Base-by-base conservation (phyloP, 148 eudicot genomes). In the Talinum fruticosum region DNA sequence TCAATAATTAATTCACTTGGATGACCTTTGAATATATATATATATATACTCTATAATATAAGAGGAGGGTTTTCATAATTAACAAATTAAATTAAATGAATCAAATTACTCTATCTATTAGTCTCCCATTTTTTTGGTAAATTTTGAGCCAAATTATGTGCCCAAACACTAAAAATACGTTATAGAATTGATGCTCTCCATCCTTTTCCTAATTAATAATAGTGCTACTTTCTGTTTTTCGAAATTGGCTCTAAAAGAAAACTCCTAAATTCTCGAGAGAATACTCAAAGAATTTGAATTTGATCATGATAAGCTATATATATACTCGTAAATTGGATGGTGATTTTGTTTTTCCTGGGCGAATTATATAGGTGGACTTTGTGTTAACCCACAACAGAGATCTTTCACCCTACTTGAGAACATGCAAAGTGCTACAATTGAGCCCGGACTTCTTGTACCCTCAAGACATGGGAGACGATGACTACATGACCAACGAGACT, bases 361-460 rank as follows among this genome's bases (percentile, higher is more conserved):
- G 45, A 75, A 68, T 57, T 53, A 66, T 38, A 3, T 80, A 95
- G 99, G 99, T 95, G 81, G 99, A 95, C 59, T 92, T 89, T 79
- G 89, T 91, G 78, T 82, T 95, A 18, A 84, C 89, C 65, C 93
- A 93, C 82, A 87, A 91, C 81, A 89, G 84, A 75, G 99, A 95
- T 77, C 84, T 95, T 3, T 77, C 93, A 66, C 97, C 97, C 65
- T 94, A 84, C 82, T 71, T 94, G 81, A 90, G 93, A 83, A 68
- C 28, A 62, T 94, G 98, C 95, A 88, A 85, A 44, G 84, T 84
- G 23, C 78, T 94, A 72, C 98, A 92, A 83, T 85, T 94, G 35
- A 81, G 98, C 41, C 91, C 98, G 0, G 98, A 94, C 80, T 94
- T 89, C 86, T 80, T 94, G 71, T 88, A 91, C 75, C 99, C 99